Percentiles rank a stretch among this genome's conserved stretches.
Evolutionary conservation across 371 early-diverging fungal genomes (phyloP).

Genomic region (Nosema muscidifuracis): DNA sequence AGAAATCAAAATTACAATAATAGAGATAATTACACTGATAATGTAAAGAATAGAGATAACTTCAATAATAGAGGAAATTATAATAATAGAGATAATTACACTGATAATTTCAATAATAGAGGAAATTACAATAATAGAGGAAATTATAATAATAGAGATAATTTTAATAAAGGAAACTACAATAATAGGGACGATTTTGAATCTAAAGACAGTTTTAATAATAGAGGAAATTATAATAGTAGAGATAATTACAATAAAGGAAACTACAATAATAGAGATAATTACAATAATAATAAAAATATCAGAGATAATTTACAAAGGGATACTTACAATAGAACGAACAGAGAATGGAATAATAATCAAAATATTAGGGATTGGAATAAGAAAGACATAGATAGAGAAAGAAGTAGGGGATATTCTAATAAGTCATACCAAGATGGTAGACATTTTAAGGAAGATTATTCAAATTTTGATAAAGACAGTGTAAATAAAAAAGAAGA

Average conservation of each 20-base stretch:
- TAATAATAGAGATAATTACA: neutral
- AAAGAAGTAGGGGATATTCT: too few species aligned
- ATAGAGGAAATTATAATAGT: neutral
- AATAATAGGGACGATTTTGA: neutral
- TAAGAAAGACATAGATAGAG: too few species aligned
- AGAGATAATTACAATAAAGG: conserved; percentile 14
- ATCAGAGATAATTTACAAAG: neutral
- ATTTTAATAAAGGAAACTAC: neutral
- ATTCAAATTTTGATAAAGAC: too few species aligned
- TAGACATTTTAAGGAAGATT: neutral
- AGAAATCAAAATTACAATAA: neutral
- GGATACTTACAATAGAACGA: neutral
- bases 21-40: neutral
- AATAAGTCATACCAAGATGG: neutral
- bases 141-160: neutral
- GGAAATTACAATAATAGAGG: neutral
- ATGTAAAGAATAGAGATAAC: neutral
- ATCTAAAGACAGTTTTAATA: neutral
- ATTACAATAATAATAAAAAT: neutral
- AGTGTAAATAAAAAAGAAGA: too few species aligned
- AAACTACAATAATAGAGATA: neutral
- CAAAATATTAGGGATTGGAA: too few species aligned
- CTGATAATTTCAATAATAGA: neutral
- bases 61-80: neutral
- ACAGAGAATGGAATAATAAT: neutral